Conservation (phyloP, 1,139 yeast species). For the Suhomyces guaymorum region DNA sequence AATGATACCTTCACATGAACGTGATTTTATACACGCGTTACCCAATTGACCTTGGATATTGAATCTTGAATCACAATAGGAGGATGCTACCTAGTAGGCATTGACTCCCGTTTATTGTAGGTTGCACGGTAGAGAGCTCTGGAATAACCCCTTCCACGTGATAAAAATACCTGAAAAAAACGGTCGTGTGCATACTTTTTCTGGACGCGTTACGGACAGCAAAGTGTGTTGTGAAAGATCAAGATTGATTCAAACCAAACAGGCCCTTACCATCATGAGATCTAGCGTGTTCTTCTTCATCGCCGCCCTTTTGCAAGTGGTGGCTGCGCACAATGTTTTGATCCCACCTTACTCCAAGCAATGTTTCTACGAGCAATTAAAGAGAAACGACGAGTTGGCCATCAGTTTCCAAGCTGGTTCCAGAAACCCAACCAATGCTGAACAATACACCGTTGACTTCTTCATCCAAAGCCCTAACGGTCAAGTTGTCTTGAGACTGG, state of each 20-base stretch:
- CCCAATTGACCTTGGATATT: too few species aligned
- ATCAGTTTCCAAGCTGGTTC: slow-evolving; percentile 94
- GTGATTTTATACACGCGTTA: too few species aligned
- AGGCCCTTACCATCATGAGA: slow-evolving; percentile 7
- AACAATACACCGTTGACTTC: slow-evolving; percentile 79
- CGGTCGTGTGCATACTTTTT: slow-evolving; percentile 9
- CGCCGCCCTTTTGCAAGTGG: slow-evolving; percentile 20
- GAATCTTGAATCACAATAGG: too few species aligned
- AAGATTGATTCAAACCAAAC: slow-evolving; percentile 2
- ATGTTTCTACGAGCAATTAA: slow-evolving; percentile 85
- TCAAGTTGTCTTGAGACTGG: slow-evolving; percentile 49
- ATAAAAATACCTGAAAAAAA: not conserved
- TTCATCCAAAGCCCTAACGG: slow-evolving; percentile 63
- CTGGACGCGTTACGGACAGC: slow-evolving; percentile 14
- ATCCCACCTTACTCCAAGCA: slow-evolving; percentile 84
- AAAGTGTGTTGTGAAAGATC: slow-evolving; percentile 5
- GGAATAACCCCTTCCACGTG: slow-evolving; percentile 1
- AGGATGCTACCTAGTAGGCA: too few species aligned
- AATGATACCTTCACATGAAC: too few species aligned
- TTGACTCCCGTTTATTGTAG: too few species aligned
- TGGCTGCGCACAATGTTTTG: slow-evolving; percentile 73
- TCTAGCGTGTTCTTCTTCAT: slow-evolving; percentile 9
- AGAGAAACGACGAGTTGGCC: slow-evolving; percentile 81
- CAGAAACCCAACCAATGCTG: slow-evolving; percentile 75
- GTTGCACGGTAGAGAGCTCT: too few species aligned